These are phyloP conservation scores for Heliamphora pulchella DNA, from an alignment of 179 eudicot species.

Conservation along the genomic window DNA sequence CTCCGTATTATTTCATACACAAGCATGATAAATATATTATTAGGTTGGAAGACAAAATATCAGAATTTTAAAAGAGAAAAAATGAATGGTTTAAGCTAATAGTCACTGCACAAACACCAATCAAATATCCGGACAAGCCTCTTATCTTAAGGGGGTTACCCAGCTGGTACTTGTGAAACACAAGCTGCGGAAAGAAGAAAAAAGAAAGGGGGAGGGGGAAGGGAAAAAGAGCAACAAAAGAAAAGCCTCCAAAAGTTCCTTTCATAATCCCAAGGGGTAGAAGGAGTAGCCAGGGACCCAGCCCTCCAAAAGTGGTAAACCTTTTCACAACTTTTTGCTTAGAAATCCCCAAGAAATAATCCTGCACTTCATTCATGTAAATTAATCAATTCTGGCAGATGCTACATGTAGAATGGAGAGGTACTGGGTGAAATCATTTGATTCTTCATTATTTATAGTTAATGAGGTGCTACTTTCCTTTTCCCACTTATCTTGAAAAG, in stretches of 20 bases:
- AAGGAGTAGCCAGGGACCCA: background rate
- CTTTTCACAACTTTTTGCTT: background rate
- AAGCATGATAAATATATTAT: background rate
- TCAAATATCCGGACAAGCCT: background rate
- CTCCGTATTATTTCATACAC: background rate
- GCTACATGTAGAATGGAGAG: background rate
- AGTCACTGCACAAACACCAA: background rate
- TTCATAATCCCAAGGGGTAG: background rate
- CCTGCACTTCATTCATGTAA: background rate
- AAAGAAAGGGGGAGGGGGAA: background rate
- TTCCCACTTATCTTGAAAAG: background rate
- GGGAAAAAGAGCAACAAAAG: no score
- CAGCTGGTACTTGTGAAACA: no score
- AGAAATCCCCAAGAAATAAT: background rate
- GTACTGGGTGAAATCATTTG: background rate
- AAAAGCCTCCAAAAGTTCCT: background rate
- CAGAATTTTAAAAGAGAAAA: background rate
- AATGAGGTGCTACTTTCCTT: background rate
- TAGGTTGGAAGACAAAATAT: background rate
- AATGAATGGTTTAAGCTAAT: background rate
- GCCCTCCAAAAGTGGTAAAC: background rate
- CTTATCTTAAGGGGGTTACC: background rate
- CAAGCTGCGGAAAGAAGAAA: background rate
- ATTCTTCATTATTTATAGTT: background rate
- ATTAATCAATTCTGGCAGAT: background rate